Evolutionary conservation across 306 rosid species (phyloP).

Genomic region (Datisca glomerata): DNA sequence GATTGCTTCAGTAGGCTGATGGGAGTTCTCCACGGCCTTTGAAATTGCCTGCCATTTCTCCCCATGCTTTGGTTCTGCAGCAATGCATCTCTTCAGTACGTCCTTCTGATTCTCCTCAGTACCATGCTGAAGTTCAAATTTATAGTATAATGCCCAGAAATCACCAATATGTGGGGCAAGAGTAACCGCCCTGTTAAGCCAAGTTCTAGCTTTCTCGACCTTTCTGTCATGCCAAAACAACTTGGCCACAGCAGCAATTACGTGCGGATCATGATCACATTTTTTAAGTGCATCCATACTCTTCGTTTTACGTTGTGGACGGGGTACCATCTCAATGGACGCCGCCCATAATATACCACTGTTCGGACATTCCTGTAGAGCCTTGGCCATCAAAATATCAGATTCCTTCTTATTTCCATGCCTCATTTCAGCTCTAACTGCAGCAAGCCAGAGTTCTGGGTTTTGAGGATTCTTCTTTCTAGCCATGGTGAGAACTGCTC

Average conservation of each 20-base stretch:
- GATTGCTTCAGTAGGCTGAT: conserved; percentile 69
- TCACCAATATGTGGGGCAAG: conserved; percentile 91
- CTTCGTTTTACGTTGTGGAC: conserved; percentile 78
- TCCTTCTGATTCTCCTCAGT: conserved; percentile 75
- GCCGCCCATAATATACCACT: conserved; percentile 90
- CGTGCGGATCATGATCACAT: conserved; percentile 85
- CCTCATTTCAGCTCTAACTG: conserved; percentile 69
- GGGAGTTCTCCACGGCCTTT: conserved; percentile 87
- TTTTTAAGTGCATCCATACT: conserved; percentile 87
- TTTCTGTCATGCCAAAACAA: conserved; percentile 82
- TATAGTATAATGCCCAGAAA: conserved; percentile 79
- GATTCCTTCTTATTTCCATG: conserved; percentile 79
- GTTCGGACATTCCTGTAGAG: conserved; percentile 76
- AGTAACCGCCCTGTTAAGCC: conserved; percentile 84
- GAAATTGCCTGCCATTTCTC: conserved; percentile 81
- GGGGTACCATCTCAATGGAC: conserved; percentile 88
- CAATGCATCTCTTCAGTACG: conserved; percentile 52
- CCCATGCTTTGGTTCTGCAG: conserved; percentile 91
- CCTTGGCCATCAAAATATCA: conserved; percentile 89
- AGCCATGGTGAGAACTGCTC: conserved; percentile 83
- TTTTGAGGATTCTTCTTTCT: conserved; percentile 82
- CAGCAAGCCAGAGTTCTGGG: conserved; percentile 93
- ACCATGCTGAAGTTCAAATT: conserved; percentile 89
- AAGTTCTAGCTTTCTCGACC: conserved; percentile 84
- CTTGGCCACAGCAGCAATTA: conserved; percentile 77